These are phyloP conservation scores for Urtica urens DNA, from an alignment of 306 rosid genomes.

Conservation along the genomic window DNA sequence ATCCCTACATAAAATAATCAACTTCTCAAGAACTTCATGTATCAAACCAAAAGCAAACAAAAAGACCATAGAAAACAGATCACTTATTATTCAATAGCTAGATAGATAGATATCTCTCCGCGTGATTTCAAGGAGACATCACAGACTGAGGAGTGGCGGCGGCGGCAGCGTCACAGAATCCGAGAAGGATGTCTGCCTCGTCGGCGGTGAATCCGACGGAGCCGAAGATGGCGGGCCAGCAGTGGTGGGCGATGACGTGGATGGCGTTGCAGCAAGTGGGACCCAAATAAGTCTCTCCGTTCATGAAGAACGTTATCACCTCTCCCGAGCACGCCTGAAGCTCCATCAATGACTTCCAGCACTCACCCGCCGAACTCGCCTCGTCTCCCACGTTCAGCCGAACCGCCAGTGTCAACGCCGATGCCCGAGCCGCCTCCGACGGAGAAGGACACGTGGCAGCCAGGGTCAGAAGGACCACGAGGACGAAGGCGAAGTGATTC, in stretches of 20 bases:
- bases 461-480: too few species aligned
- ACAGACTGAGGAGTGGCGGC: not conserved
- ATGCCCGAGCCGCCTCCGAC: too few species aligned
- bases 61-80: too few species aligned
- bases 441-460: too few species aligned
- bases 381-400: constrained; percentile 36
- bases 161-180: constrained; percentile 37
- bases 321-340: constrained; percentile 54
- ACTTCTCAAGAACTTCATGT: too few species aligned
- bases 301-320: constrained; percentile 42
- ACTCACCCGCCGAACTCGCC: constrained; percentile 21
- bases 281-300: constrained; percentile 45
- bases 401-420: constrained; percentile 12
- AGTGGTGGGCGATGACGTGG: constrained; percentile 33
- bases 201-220: constrained; percentile 45
- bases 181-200: constrained; percentile 43
- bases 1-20: too few species aligned
- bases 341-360: constrained; percentile 51
- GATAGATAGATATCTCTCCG: too few species aligned
- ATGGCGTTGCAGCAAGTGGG: constrained; percentile 45
- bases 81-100: too few species aligned
- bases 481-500: too few species aligned
- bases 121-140: too few species aligned
- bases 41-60: too few species aligned
- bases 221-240: constrained; percentile 54